A percentile compares a stretch with the other conserved stretches of the same genome.
These are phyloP conservation scores for Pyrenochaeta sp. DNA, from an alignment of 2,329 filamentous ascomycete species.

Conservation along the genomic window DNA sequence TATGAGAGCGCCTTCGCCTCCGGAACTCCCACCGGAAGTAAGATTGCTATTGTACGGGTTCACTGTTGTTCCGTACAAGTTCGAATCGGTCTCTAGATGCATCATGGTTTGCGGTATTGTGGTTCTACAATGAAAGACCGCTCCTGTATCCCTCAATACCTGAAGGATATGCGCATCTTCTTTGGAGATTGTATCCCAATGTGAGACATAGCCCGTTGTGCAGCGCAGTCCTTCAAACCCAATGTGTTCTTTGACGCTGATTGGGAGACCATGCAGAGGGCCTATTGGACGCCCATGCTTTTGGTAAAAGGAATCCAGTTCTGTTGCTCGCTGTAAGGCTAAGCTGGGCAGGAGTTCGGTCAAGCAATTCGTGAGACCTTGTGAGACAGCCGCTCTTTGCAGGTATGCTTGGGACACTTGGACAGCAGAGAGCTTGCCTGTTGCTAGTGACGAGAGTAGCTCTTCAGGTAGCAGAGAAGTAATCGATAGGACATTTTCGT, in stretches of 20 bases:
- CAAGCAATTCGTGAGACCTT: constrained; percentile 37
- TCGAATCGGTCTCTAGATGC: constrained; percentile 60
- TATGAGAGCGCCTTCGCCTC: constrained; percentile 64
- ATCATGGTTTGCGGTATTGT: constrained; percentile 64
- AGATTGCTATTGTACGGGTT: constrained; percentile 62
- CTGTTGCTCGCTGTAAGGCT: constrained; percentile 47
- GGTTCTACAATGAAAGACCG: constrained; percentile 62
- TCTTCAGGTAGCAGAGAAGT: constrained; percentile 29
- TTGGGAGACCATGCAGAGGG: constrained; percentile 52
- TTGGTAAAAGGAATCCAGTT: constrained; percentile 46
- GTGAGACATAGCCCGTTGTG: constrained; percentile 59
- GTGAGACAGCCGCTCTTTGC: constrained; percentile 33
- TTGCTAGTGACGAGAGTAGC: constrained; percentile 22
- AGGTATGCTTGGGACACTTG: constrained; percentile 36
- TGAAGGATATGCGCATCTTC: constrained; percentile 11
- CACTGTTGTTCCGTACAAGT: constrained; percentile 60
- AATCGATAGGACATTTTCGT: constrained; percentile 20
- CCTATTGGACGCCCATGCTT: constrained; percentile 41
- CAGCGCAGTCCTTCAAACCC: constrained; percentile 41
- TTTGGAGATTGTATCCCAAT: constrained; percentile 43
- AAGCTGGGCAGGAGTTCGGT: constrained; percentile 53
- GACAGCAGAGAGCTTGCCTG: constrained; percentile 29
- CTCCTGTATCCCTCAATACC: constrained; percentile 47
- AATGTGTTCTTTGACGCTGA: constrained; percentile 54
- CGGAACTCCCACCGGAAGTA: constrained; percentile 61